phyloP scores from a whole-genome alignment of 768 basidiomycete species.

The Boletus insuetus region DNA sequence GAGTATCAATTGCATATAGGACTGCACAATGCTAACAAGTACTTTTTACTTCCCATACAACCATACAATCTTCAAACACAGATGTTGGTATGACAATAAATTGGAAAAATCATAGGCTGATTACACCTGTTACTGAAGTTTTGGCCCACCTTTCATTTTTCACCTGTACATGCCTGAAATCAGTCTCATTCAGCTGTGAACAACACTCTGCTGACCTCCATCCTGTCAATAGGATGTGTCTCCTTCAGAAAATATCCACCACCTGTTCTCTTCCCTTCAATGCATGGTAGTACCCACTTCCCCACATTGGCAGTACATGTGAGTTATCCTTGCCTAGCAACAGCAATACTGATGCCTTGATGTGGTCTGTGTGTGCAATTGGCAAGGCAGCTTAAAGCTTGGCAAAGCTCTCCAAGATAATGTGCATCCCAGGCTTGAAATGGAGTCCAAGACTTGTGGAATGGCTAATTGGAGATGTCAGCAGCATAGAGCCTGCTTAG shows the following conservation, averaged over 20 bases:
- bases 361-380: conserved; percentile 49
- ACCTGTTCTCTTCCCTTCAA: conserved; percentile 45
- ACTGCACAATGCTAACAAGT: too few relatives aligned
- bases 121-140: too few relatives aligned
- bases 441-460: conserved; percentile 38
- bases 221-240: conserved; percentile 62
- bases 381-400: conserved; percentile 52
- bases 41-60: too few relatives aligned
- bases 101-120: too few relatives aligned
- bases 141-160: neutral
- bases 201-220: conserved; percentile 53
- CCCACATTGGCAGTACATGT: conserved; percentile 62
- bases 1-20: too few relatives aligned
- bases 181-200: conserved; percentile 54
- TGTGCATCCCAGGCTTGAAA: conserved; percentile 34
- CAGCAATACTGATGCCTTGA: conserved; percentile 54
- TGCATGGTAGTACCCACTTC: conserved; percentile 61
- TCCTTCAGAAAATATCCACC: conserved; percentile 66
- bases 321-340: conserved; percentile 59
- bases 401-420: conserved; percentile 45
- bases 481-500: conserved; percentile 48
- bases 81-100: too few relatives aligned
- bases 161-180: conserved; percentile 34
- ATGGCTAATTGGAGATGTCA: conserved; percentile 70
- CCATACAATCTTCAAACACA: too few relatives aligned